Conservation (phyloP, 306 rosid genomes). For the Gynostemma pentaphyllum region DNA sequence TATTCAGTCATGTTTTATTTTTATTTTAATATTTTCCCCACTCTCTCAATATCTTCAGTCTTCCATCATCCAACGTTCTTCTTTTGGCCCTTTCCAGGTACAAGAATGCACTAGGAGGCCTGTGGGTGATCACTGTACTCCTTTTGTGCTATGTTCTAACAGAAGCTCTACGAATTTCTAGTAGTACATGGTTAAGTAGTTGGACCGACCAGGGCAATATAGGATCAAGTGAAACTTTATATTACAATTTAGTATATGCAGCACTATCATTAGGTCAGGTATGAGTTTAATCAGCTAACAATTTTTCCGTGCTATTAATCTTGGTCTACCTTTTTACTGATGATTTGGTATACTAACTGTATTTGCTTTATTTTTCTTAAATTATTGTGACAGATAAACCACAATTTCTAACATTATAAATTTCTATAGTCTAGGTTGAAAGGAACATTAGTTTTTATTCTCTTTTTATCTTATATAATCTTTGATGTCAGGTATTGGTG, state of each 20-base stretch:
- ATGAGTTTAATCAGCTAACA: conserved; percentile 6
- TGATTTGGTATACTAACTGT: not conserved
- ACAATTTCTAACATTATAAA: conserved; percentile 19
- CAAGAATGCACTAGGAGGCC: conserved; percentile 72
- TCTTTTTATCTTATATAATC: conserved; percentile 23
- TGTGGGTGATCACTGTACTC: conserved; percentile 65
- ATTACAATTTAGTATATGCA: conserved; percentile 64
- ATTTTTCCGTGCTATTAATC: not conserved
- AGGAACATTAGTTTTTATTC: not conserved
- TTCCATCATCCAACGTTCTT: not conserved
- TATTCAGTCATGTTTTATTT: not conserved
- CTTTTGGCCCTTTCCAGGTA: conserved; percentile 33
- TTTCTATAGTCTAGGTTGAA: not conserved
- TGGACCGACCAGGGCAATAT: conserved; percentile 58
- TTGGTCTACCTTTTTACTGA: not conserved
- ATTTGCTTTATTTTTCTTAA: not conserved
- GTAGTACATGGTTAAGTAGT: conserved; percentile 86
- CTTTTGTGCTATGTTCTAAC: conserved; percentile 53
- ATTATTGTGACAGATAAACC: conserved; percentile 35
- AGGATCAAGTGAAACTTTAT: conserved; percentile 31
- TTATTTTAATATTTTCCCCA: not conserved
- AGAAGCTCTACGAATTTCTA: conserved; percentile 68
- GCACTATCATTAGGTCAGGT: conserved; percentile 77
- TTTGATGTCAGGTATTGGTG: conserved; percentile 59
- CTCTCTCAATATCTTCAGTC: too few relatives aligned